Base-by-base conservation (phyloP, 163 green algal genomes). In the Scenedesmus sp. region DNA sequence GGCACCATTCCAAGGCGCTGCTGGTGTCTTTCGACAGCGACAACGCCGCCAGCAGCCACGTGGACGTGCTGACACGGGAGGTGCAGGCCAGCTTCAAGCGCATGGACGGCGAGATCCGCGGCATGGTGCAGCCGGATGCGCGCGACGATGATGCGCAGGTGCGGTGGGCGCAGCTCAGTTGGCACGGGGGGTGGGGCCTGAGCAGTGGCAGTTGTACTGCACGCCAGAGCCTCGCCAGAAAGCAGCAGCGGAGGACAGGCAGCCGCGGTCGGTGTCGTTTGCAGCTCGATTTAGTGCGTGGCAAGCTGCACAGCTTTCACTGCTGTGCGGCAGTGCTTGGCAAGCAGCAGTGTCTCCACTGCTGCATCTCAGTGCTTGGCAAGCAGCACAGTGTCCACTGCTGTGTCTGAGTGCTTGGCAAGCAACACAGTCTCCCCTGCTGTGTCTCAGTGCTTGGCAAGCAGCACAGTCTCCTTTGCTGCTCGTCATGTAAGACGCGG, bases 21-120 rank as follows among this genome's bases (percentile, higher is more conserved):
- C 88, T 95, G 1, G 93, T 95, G 9, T 91, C 87, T 0, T 95
- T 95, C 81, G 94, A 95, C 37, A 83, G 72, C 43, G 91, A 95
- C 46, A 92, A 91, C 80, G 68, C 86, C 16, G 78, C 84, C 24
- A 78, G 90, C 40, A 81, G 79, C 15, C 91, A 93, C 49, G 92
- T 88, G 18, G 94, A 95, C 59, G 92, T 86, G 35, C 42, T 95
- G 4, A 95, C 94, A 3, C 89, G 92, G 15, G 94, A 95, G 53
- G 84, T 95, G 15, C 93, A 95, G 85, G 78, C 76, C 80, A 87
- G 43, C 37, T 95, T 95, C 56, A 92, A 90, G 85, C 89, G 89
- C 12, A 37, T 95, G 37, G 92, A 95, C 44, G 88, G 70, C 3
- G 92, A 93, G 24, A 93, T 95, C 26, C 80, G 91, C 9, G 84